Percentiles rank a stretch among this genome's conserved stretches.
These are phyloP conservation scores for Pythium pectinolyticum DNA, from an alignment of 352 stramenopile species.

Conservation along the genomic window DNA sequence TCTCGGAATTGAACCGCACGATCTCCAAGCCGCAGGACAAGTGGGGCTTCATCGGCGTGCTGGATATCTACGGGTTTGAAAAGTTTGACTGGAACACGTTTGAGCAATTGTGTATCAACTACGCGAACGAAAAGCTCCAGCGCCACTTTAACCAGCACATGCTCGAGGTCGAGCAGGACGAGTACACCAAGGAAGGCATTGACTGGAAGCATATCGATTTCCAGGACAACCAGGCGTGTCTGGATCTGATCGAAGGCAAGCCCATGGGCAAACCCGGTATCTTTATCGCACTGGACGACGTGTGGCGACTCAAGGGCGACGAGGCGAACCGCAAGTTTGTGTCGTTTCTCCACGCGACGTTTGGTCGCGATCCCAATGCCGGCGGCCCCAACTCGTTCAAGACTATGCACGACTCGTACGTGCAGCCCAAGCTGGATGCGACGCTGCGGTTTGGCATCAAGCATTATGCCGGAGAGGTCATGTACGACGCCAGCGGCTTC, in stretches of 20 bases:
- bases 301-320: slow-evolving; percentile 92
- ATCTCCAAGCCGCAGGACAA: slow-evolving; percentile 82
- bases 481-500: slow-evolving; percentile 97
- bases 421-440: slow-evolving; percentile 90
- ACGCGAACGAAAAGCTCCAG: slow-evolving; percentile 95
- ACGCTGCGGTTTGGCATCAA: slow-evolving; percentile 88
- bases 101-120: slow-evolving; percentile 97
- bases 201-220: slow-evolving; percentile 93
- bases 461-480: slow-evolving; percentile 93
- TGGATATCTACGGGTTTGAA: slow-evolving; percentile 99
- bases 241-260: slow-evolving; percentile 94
- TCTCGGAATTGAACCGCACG: slow-evolving; percentile 88
- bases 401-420: slow-evolving; percentile 85
- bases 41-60: slow-evolving; percentile 93
- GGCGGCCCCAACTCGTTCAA: slow-evolving; percentile 52
- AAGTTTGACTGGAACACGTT: slow-evolving; percentile 96
- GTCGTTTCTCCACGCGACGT: slow-evolving; percentile 81
- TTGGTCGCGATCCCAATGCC: slow-evolving; percentile 67
- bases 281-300: slow-evolving; percentile 95
- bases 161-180: slow-evolving; percentile 95
- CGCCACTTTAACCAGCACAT: slow-evolving; percentile 95
- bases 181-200: slow-evolving; percentile 97
- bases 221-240: slow-evolving; percentile 91
- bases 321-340: slow-evolving; percentile 93
- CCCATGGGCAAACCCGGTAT: slow-evolving; percentile 89